Evolutionary conservation across 768 basidiomycete genomes (phyloP).

Genomic region (Podaxis carcinomalis): DNA sequence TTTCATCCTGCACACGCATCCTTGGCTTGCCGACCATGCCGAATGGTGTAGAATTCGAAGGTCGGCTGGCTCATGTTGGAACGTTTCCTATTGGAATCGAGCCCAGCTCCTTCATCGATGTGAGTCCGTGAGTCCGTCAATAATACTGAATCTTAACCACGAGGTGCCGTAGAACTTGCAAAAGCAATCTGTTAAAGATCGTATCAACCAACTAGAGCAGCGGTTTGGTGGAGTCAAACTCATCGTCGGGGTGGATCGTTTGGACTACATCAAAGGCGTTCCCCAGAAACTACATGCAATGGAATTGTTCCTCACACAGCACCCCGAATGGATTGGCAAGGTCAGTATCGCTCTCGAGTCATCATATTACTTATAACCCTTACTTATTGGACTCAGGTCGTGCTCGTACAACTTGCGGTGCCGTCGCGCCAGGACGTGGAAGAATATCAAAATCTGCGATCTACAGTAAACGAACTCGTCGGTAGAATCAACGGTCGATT

Average conservation of each 20-base stretch:
- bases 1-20: constrained; percentile 96
- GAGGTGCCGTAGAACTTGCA: constrained; percentile 57
- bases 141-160: constrained; percentile 6
- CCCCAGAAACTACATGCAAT: constrained; percentile 97
- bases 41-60: constrained; percentile 95
- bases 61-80: constrained; percentile 92
- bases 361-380: background rate
- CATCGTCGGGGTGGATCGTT: constrained; percentile 96
- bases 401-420: constrained; percentile 94
- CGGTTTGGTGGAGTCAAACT: constrained; percentile 94
- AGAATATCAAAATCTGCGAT: constrained; percentile 96
- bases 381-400: constrained; percentile 51
- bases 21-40: constrained; percentile 95
- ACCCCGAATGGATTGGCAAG: constrained; percentile 99
- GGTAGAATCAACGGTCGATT: constrained; percentile 98
- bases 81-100: constrained; percentile 99
- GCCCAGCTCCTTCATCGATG: constrained; percentile 85
- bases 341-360: constrained; percentile 30
- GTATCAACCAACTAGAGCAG: constrained; percentile 78
- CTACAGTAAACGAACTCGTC: constrained; percentile 95
- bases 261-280: constrained; percentile 99
- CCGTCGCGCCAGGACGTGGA: constrained; percentile 98
- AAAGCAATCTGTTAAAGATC: constrained; percentile 74
- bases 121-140: constrained; percentile 22
- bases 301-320: constrained; percentile 93